These are phyloP conservation scores for Diaporthe vexans DNA, from an alignment of 2,329 filamentous ascomycete species.

Conservation along the genomic window DNA sequence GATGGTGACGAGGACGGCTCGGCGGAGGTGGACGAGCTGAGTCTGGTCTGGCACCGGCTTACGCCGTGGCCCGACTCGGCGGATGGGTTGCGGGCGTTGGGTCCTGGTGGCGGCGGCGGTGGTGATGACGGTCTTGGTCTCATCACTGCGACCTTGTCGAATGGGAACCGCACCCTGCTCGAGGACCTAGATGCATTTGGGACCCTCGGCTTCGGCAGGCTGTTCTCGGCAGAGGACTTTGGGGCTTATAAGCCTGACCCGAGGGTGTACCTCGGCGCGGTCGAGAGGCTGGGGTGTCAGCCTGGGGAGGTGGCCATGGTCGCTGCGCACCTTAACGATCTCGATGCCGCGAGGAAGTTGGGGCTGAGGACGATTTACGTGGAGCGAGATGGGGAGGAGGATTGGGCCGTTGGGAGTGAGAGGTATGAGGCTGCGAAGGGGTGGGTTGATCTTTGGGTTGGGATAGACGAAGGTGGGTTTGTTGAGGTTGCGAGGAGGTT, in stretches of 20 bases:
- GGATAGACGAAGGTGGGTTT: constrained; percentile 63
- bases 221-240: constrained; percentile 80
- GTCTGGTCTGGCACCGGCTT: constrained; percentile 79
- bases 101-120: constrained; percentile 49
- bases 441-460: constrained; percentile 77
- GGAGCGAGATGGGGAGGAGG: constrained; percentile 77
- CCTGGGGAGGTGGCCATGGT: constrained; percentile 80
- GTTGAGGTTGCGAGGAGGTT: constrained; percentile 65
- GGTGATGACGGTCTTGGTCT: constrained; percentile 50
- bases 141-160: constrained; percentile 77
- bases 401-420: constrained; percentile 65
- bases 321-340: constrained; percentile 79
- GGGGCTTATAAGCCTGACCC: constrained; percentile 81
- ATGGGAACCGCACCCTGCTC: constrained; percentile 79
- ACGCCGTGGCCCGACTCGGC: constrained; percentile 77
- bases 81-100: constrained; percentile 68
- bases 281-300: constrained; percentile 66
- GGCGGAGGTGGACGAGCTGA: constrained; percentile 74
- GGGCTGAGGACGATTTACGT: constrained; percentile 83
- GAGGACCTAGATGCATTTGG: constrained; percentile 73
- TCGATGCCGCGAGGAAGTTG: constrained; percentile 73
- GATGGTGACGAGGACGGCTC: constrained; percentile 45
- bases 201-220: constrained; percentile 70
- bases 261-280: constrained; percentile 78
- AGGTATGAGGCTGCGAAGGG: constrained; percentile 65